A percentile compares a stretch with the other conserved stretches of the same genome.
phyloP scores from a whole-genome alignment of 2,329 filamentous ascomycete species.

The Ophidiomyces ophidiicola region DNA sequence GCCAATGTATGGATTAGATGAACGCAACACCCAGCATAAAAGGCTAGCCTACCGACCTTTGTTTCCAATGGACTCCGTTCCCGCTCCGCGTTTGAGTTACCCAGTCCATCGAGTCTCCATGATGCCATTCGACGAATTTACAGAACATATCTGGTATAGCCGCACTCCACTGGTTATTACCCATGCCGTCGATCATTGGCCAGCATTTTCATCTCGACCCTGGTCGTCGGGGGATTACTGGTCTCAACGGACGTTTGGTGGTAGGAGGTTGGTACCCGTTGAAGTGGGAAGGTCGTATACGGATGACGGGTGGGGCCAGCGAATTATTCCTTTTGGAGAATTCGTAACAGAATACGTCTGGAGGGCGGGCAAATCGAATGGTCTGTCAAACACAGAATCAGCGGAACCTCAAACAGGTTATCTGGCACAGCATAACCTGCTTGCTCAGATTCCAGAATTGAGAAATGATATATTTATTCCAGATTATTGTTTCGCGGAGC shows the following conservation, averaged over 20 bases:
- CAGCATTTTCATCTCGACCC: conserved; percentile 52
- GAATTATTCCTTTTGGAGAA: conserved; percentile 59
- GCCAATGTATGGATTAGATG: conserved; percentile 5
- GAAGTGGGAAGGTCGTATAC: conserved; percentile 82
- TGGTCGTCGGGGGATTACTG: conserved; percentile 71
- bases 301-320: conserved; percentile 71
- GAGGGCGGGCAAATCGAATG: conserved; percentile 16
- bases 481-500: conserved; percentile 68
- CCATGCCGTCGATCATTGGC: conserved; percentile 57
- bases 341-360: conserved; percentile 56
- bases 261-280: conserved; percentile 68
- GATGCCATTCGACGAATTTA: conserved; percentile 49
- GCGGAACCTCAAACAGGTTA: conserved; percentile 48
- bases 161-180: conserved; percentile 57
- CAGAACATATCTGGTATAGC: conserved; percentile 43
- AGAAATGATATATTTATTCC: conserved; percentile 65
- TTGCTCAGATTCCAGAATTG: conserved; percentile 67
- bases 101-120: conserved; percentile 32
- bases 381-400: not conserved
- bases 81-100: conserved; percentile 25
- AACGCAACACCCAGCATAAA: conserved; percentile 22
- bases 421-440: conserved; percentile 81
- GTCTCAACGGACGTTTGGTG: conserved; percentile 58
- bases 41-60: conserved; percentile 20
- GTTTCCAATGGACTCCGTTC: conserved; percentile 25